Evolutionary conservation across 2,329 filamentous ascomycete species (phyloP), one percentile per base, ranked within the genome.

Genomic region (Neoscytalidium dimidiatum): DNA sequence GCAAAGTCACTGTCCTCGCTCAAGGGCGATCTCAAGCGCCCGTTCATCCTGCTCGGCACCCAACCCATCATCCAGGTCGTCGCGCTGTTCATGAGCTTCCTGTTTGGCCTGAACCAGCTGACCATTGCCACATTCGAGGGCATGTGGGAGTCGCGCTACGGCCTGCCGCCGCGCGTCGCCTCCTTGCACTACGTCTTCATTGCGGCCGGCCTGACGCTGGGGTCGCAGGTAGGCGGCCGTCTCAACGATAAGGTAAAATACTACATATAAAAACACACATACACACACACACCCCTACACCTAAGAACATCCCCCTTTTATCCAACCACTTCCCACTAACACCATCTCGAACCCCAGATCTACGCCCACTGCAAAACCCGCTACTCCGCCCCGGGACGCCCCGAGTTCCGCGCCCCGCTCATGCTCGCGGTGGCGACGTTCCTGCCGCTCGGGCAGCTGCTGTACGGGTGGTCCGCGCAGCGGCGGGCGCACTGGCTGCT

Each of bases 141-240:
- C 0, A 77, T 91, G 0, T 91, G 86, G 86, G 79, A 74, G 2
- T 68, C 72, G 0, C 75, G 80, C 13, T 91, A 91, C 69, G 71
- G 80, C 57, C 80, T 88, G 69, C 82, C 82, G 0, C 79, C 83
- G 6, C 83, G 85, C 57, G 84, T 86, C 21, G 86, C 84, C 11
- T 85, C 85, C 0, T 73, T 90, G 0, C 87, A 90, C 73, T 90
- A 89, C 73, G 81, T 90, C 41, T 85, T 87, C 11, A 82, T 86
- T 21, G 86, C 85, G 0, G 44, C 89, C 0, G 89, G 89, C 1
- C 88, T 90, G 74, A 80, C 88, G 58, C 72, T 84, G 2, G 76
- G 77, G 0, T 73, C 74, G 2, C 76, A 79, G 68, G 77, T 70
- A 64, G 79, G 75, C 60, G 82, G 81, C 4, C 82, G 78, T 0